A percentile compares a stretch with the other conserved stretches of the same genome.
Evolutionary conservation across 2,329 filamentous ascomycete genomes (phyloP).

Genomic region (Trichoderma sp.): DNA sequence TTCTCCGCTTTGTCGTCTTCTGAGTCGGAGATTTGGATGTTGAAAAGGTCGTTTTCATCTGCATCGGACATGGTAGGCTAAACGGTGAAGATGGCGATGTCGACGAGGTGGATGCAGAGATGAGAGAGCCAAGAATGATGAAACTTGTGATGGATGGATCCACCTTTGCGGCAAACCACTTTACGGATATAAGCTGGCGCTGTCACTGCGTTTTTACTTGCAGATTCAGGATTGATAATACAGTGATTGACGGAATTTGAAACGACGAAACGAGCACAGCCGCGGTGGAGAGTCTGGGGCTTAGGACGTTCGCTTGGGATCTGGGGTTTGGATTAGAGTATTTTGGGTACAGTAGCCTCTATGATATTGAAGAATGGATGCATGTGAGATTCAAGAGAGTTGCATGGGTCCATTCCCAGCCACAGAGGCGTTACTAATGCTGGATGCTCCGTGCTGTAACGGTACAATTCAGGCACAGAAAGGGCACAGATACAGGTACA

Average conservation of each 20-base stretch:
- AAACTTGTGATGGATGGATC: background rate
- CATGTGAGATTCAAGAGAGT: background rate
- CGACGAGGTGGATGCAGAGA: background rate
- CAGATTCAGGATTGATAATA: background rate
- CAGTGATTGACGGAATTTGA: background rate
- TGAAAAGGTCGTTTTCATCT: conserved; percentile 32
- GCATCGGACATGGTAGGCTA: conserved; percentile 32
- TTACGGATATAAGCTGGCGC: background rate
- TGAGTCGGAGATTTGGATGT: conserved; percentile 35
- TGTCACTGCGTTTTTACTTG: background rate
- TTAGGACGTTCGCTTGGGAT: background rate
- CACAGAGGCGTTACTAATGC: background rate
- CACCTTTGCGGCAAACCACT: background rate
- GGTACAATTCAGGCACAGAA: background rate
- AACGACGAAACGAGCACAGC: conserved; percentile 3
- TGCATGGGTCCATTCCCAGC: background rate
- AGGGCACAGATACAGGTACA: background rate
- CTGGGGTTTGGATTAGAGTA: background rate
- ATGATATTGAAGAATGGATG: background rate
- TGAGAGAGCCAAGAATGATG: background rate
- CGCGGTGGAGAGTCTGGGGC: background rate
- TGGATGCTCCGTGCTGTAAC: too few species aligned
- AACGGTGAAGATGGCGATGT: background rate
- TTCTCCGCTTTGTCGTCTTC: conserved; percentile 36
- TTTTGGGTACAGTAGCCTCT: background rate